phyloP scores from a whole-genome alignment of 2,329 filamentous ascomycete genomes.

The Diatrype stigma region DNA sequence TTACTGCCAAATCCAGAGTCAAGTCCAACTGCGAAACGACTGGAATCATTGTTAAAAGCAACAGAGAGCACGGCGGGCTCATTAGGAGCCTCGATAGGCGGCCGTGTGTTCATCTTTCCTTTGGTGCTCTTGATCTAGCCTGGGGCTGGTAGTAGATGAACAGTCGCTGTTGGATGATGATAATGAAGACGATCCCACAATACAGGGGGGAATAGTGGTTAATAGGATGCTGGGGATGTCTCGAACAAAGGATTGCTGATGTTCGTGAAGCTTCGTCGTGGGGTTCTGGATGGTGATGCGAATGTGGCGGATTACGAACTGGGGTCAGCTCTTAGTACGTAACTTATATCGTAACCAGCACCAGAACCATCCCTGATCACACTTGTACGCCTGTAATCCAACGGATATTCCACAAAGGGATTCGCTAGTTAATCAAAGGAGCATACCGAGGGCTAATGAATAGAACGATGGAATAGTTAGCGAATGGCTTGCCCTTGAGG shows the following conservation, averaged over 20 bases:
- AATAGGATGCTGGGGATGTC: no score
- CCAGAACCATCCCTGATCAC: no score
- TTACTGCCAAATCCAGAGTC: conserved; percentile 81
- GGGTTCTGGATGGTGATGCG: background rate
- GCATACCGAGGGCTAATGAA: background rate
- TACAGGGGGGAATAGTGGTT: no score
- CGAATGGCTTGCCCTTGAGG: background rate
- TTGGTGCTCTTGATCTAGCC: conserved; percentile 3
- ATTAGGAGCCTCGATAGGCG: conserved; percentile 73
- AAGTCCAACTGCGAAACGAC: conserved; percentile 81
- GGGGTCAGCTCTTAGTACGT: background rate
- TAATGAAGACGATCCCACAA: background rate
- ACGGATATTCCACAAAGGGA: background rate
- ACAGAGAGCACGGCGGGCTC: conserved; percentile 75
- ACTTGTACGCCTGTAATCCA: background rate
- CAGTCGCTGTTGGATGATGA: background rate
- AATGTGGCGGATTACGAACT: background rate
- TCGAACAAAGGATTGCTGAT: no score
- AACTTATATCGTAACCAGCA: background rate
- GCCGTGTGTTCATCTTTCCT: conserved; percentile 77
- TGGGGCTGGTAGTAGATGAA: conserved; percentile 8
- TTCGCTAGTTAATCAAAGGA: background rate
- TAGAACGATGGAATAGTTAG: background rate
- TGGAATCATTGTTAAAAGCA: conserved; percentile 80
- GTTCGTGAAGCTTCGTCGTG: no score